Conservation (phyloP, 2,329 filamentous ascomycete genomes). For the Fusarium goolgardi region DNA sequence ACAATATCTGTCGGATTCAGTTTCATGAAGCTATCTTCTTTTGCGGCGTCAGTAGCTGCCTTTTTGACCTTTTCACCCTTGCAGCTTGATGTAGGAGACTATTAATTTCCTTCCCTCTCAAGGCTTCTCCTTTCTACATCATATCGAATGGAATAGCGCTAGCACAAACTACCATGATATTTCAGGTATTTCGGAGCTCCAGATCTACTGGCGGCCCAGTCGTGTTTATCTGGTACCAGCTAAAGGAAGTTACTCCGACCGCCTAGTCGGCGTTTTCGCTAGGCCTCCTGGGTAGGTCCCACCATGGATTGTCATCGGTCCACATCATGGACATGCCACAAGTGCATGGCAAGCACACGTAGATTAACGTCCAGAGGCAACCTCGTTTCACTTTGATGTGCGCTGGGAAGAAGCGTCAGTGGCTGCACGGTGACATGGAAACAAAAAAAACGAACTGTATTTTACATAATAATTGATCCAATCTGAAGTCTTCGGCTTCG, state of each 20-base stretch:
- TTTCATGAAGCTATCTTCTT: too few species aligned
- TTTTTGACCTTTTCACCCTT: too few species aligned
- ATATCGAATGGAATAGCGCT: too few species aligned
- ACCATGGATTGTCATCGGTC: neutral
- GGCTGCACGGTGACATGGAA: too few species aligned
- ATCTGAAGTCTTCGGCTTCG: neutral
- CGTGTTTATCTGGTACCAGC: neutral
- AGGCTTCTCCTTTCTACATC: too few species aligned
- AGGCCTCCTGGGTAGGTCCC: neutral
- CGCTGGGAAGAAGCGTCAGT: neutral
- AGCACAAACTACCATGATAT: too few species aligned
- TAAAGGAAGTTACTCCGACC: neutral
- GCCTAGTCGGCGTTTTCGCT: neutral
- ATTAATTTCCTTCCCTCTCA: too few species aligned
- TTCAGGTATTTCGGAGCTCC: too few species aligned
- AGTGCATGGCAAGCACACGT: neutral
- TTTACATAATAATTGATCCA: neutral
- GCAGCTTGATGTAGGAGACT: too few species aligned
- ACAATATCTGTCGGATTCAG: too few species aligned
- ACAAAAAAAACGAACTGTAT: neutral
- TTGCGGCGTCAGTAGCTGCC: too few species aligned
- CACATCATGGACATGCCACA: accelerated
- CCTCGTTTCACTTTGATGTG: neutral
- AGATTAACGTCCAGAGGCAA: accelerated
- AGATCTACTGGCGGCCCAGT: too few species aligned